Evolutionary conservation across 2,329 filamentous ascomycete genomes (phyloP), one percentile per base, ranked within the genome.

Genomic region (Geoglossum cookeanum): DNA sequence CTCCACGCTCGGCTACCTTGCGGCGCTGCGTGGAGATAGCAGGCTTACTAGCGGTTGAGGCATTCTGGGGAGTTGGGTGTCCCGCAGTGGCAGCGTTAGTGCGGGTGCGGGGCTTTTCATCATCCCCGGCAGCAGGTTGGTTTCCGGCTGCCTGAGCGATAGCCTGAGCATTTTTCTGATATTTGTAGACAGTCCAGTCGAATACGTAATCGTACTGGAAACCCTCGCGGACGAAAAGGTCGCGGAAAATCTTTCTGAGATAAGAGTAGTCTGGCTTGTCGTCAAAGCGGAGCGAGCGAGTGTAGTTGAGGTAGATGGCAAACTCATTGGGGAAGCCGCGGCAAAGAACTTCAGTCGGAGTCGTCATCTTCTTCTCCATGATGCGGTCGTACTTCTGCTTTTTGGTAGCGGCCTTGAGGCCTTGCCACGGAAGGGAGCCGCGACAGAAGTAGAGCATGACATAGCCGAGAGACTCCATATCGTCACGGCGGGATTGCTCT

Each of bases 311-410:
- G 73, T 98, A 98, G 72, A 97, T 97, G 76, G 91, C 90, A 66
- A 98, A 98, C 75, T 98, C 92, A 72, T 97, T 96, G 66, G 92
- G 92, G 78, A 98, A 97, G 64, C 92, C 92, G 71, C 91, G 89
- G 83, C 92, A 98, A 55, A 98, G 87, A 54, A 96, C 90, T 74
- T 98, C 91, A 65, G 91, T 97, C 7, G 92, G 90, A 2, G 92
- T 98, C 13, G 92, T 98, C 92, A 97, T 97, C 87, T 98, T 98
- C 84, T 98, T 98, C 80, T 98, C 92, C 91, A 97, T 97, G 75
- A 98, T 98, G 63, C 91, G 83, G 75, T 98, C 92, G 70, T 98
- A 97, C 78, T 98, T 98, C 77, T 97, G 91, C 84, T 96, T 96
- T 83, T 96, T 96, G 64, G 90, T 96, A 65, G 91, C 91, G 75